Evolutionary conservation across 2,329 filamentous ascomycete species (phyloP).

Genomic region (Beauveria sp.): DNA sequence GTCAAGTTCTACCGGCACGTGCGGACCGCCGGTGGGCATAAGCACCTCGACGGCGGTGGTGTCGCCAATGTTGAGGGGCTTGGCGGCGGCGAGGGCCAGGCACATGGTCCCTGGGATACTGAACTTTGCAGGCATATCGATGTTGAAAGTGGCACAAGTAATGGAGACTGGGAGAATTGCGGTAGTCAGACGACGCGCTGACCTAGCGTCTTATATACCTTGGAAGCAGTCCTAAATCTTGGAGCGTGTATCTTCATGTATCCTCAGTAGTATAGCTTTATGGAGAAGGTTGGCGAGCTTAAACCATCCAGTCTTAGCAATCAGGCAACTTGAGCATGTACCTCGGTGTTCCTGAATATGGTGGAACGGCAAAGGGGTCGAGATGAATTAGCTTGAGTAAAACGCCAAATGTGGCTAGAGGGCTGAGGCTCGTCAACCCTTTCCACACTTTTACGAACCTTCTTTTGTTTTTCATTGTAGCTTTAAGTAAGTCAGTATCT

Average conservation of each 20-base stretch:
- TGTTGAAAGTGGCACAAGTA: not conserved
- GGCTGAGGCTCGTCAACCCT: not conserved
- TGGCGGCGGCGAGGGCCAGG: not conserved
- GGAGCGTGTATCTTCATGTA: no score
- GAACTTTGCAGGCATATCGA: not conserved
- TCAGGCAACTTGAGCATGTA: no score
- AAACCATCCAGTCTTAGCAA: no score
- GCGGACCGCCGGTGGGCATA: not conserved
- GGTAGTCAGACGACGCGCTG: not conserved
- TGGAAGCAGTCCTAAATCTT: not conserved
- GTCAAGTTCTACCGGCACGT: not conserved
- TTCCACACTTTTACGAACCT: not conserved
- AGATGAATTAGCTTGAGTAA: not conserved
- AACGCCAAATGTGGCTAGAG: not conserved
- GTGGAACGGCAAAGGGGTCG: no score
- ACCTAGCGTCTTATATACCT: not conserved
- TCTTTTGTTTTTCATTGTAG: not conserved
- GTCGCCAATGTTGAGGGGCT: not conserved
- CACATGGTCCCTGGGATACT: not conserved
- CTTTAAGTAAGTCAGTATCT: not conserved
- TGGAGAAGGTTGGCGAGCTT: no score
- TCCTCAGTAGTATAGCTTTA: no score
- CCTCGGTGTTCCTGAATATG: no score
- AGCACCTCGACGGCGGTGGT: not conserved
- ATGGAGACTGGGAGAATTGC: no score